Conservation (phyloP, 2,329 filamentous ascomycete species). For the Paraphaeosphaeria sporulosa region DNA sequence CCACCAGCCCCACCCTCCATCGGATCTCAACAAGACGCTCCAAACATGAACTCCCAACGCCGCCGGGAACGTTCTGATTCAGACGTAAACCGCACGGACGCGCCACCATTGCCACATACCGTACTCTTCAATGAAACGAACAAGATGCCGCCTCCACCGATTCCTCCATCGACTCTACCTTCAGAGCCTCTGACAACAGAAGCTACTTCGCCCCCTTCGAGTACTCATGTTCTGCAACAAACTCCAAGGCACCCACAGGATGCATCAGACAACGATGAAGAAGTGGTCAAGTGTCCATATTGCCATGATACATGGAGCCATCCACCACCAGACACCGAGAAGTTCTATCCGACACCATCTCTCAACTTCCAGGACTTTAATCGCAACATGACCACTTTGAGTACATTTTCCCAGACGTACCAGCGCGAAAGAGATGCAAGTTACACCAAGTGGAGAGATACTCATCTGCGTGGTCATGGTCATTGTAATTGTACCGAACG, state of each 20-base stretch:
- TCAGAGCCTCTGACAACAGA: neutral
- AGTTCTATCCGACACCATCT: neutral
- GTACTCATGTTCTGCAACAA: neutral
- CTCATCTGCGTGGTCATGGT: neutral
- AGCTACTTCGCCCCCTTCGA: neutral
- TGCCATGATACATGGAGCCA: constrained; percentile 5
- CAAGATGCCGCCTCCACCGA: constrained; percentile 7
- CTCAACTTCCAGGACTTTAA: neutral
- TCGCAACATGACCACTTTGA: neutral
- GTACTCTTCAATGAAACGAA: neutral
- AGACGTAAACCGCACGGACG: neutral
- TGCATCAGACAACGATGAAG: neutral
- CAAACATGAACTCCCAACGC: neutral
- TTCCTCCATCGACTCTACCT: neutral
- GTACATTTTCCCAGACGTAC: neutral
- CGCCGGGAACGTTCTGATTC: neutral
- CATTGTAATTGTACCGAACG: neutral
- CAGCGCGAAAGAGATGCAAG: neutral
- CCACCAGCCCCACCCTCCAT: neutral
- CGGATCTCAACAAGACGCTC: neutral
- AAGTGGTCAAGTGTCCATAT: neutral
- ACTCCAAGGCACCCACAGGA: neutral
- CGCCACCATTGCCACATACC: neutral
- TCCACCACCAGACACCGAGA: neutral
- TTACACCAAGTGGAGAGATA: constrained; percentile 1